Evolutionary conservation across 495 filamentous ascomycete genomes (phyloP), one percentile per base, ranked within the genome.

Genomic region (Aspergillus coremiiformis): DNA sequence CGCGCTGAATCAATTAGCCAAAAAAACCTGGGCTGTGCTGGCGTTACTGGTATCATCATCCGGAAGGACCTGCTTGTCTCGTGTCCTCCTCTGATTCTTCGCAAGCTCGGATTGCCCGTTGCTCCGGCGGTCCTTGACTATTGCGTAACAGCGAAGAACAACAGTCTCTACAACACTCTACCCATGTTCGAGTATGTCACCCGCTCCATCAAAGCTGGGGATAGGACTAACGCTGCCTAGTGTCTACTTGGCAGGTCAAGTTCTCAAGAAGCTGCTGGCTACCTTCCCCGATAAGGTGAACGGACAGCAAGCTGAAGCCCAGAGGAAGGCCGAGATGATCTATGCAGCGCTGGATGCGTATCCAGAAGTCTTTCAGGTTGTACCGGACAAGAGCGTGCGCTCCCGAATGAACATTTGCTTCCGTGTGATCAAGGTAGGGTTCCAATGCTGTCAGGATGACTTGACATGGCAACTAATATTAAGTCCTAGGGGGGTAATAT

Each of bases 371-470:
- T 95, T 90, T 69, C 70, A 68, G 37, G 78, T 95, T 19, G 86
- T 96, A 4, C 85, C 87, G 0, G 77, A 84, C 53, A 86, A 84
- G 69, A 71, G 68, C 43, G 83, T 80, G 7, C 82, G 91, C 39
- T 90, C 85, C 51, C 72, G 89, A 35, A 95, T 95, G 88, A 96
- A 96, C 67, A 83, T 95, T 42, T 96, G 90, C 73, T 93, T 93
- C 74, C 76, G 90, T 19, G 80, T 92, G 4, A 76, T 52, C 51
- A 72, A 72, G 63, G 73, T 76, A 49, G 48, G 64, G 47, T 23
- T 24, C 23, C 45, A 20, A 26, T 5, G 23, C 11, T n/a, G 0
- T 12, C 1, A 22, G 21, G 14, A 21, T 51, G n/a, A 15, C 20
- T 17, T 7, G 20, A n/a, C 5, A 35, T n/a, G 32, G 32, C 10